Base-by-base conservation (phyloP, 2,329 filamentous ascomycete species). In the Phaeosphaeriaceae sp. region DNA sequence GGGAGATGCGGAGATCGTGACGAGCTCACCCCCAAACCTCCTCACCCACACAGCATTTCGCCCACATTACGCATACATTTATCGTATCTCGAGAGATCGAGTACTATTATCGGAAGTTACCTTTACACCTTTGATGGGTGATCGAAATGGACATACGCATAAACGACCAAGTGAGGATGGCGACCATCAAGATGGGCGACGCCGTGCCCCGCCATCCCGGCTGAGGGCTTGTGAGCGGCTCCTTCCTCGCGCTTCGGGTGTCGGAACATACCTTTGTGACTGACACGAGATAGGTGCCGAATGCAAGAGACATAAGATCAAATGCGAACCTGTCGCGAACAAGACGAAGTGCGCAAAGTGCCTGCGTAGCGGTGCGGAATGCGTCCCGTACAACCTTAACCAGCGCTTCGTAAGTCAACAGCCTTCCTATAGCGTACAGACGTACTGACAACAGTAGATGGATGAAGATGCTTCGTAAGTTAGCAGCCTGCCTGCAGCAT, bases 321-420 rank as follows among this genome's bases (percentile, higher is more conserved):
- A 71, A 56, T 77, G 71, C 52, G 73, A 76, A 51, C 67, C 70
- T 15, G 72, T 75, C 28, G 64, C 67, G 28, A 72, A 72, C 47
- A 67, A 75, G 52, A 58, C 67, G 8, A 75, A 75, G 52, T 76
- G 74, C 55, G 70, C 70, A 13, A 75, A 75, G 58, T 77, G 72
- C 55, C 59, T 75, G 52, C 69, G 74, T 47, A 68, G 71, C 47
- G 68, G 94, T 79, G 92, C 91, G 61, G 96, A 95, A 77, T 99
- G 95, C 78, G 89, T 93, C 42, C 85, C 98, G 52, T 88, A 88
- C 64, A 77, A 76, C 54, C 64, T 73, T 49, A 69, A 73, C 49
- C 73, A 77, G 52, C 70, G 66, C 28, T 66, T 76, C 42, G 26
- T 28, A 28, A 28, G 26, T 28, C 26, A 5, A 28, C 4, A 4